A percentile compares a stretch with the other conserved stretches of the same genome.
Conservation (phyloP, 768 basidiomycete species). For the Boletellus sp. region DNA sequence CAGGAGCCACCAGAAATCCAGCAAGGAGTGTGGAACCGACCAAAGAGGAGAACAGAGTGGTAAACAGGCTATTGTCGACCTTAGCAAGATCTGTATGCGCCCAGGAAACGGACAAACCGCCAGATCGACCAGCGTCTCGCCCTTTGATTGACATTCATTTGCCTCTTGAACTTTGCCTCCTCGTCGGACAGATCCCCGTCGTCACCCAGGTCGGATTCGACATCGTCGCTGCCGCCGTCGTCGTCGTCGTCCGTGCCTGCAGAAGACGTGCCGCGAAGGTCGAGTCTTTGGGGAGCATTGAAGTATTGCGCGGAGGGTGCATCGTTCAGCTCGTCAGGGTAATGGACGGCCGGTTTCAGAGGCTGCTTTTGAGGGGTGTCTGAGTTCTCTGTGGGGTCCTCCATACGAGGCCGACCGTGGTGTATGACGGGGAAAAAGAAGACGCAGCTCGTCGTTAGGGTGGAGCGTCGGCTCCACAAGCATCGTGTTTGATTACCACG, state of each 20-base stretch:
- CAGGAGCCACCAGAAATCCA: constrained; percentile 55
- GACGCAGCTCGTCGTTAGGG: no score
- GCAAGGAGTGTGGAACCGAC: constrained; percentile 69
- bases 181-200: constrained; percentile 75
- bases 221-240: constrained; percentile 49
- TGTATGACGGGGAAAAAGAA: constrained; percentile 9
- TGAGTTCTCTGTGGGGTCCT: constrained; percentile 8
- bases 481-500: no score
- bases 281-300: constrained; percentile 32
- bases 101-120: constrained; percentile 39
- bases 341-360: constrained; percentile 50
- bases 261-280: constrained; percentile 41
- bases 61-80: constrained; percentile 44
- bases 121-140: constrained; percentile 47
- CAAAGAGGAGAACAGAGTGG: constrained; percentile 65
- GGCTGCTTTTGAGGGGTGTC: constrained; percentile 9
- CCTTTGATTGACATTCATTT: constrained; percentile 50
- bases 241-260: constrained; percentile 58
- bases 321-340: constrained; percentile 40
- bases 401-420: constrained; percentile 9
- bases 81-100: background rate
- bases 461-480: no score
- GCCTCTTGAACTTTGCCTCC: constrained; percentile 60
- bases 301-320: constrained; percentile 20
- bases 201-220: constrained; percentile 73